Evolutionary conservation across 2,329 filamentous ascomycete species (phyloP).

Genomic region (Fusarium phyllophilum): DNA sequence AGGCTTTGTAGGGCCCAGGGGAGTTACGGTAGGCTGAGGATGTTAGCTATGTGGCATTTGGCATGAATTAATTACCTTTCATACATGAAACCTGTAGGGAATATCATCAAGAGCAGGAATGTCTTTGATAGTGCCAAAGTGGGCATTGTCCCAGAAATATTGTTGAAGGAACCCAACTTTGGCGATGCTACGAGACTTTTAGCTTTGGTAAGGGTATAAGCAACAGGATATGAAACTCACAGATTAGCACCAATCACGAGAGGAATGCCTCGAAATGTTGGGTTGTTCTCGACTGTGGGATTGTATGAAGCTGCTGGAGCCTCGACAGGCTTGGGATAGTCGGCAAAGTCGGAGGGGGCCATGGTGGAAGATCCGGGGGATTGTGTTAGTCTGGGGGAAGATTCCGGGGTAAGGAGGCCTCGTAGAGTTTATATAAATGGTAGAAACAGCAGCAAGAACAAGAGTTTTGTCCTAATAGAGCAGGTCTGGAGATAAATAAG

Average conservation of each 20-base stretch:
- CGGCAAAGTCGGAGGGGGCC: conserved; percentile 51
- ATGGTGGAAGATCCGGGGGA: conserved; percentile 25
- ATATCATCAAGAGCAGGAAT: conserved; percentile 59
- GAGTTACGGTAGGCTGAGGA: conserved; percentile 65
- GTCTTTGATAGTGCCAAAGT: conserved; percentile 60
- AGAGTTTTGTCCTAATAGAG: not conserved
- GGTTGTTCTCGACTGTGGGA: conserved; percentile 66
- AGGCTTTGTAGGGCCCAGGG: conserved; percentile 53
- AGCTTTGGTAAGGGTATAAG: not conserved
- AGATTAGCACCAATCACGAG: conserved; percentile 70
- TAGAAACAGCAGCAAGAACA: not conserved
- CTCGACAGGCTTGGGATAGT: conserved; percentile 54
- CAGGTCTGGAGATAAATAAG: not conserved
- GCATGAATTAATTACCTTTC: conserved; percentile 14
- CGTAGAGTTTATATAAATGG: not conserved
- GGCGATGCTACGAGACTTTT: conserved; percentile 60
- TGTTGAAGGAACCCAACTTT: conserved; percentile 70
- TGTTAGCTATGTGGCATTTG: conserved; percentile 1
- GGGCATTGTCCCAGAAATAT: conserved; percentile 76
- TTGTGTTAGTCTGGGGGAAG: not conserved
- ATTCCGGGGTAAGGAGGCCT: not conserved
- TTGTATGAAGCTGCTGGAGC: conserved; percentile 52
- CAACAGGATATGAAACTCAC: conserved; percentile 54
- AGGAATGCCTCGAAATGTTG: conserved; percentile 72
- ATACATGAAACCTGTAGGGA: conserved; percentile 60